Evolutionary conservation across 1,284 basidiomycete genomes (phyloP).

Genomic region (Ceratobasidium sp.): DNA sequence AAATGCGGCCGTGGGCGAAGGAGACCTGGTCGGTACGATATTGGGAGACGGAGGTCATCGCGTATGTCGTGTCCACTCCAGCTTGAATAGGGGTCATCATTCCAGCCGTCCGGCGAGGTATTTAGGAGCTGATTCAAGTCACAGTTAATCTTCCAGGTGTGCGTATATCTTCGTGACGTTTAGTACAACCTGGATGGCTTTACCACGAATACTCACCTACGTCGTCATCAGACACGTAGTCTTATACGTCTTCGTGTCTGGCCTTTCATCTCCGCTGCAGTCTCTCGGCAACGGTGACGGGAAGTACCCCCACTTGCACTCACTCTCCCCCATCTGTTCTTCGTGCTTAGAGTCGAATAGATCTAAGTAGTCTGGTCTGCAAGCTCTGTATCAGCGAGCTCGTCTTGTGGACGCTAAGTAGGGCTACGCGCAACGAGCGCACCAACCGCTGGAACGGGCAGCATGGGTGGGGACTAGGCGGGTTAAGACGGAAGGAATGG

Average conservation of each 20-base stretch:
- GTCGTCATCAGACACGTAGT: constrained; percentile 15
- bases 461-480: too few relatives aligned
- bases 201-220: constrained; percentile 44
- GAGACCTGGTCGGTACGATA: background rate
- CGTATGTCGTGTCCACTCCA: background rate
- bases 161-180: too few relatives aligned
- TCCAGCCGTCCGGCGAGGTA: too few relatives aligned
- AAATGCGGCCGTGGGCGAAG: background rate
- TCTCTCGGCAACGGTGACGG: constrained; percentile 26
- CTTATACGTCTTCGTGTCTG: constrained; percentile 18
- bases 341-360: background rate
- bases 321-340: background rate
- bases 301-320: background rate
- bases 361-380: constrained; percentile 17
- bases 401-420: constrained; percentile 4
- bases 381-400: background rate
- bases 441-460: too few relatives aligned
- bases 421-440: constrained; percentile 13
- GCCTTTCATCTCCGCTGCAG: constrained; percentile 6
- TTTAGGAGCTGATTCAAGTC: too few relatives aligned
- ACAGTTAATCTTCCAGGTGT: too few relatives aligned
- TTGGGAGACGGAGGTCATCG: background rate
- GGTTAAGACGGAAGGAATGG: too few relatives aligned
- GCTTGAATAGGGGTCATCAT: background rate
- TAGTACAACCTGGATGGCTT: background rate